Conservation (phyloP, 495 filamentous ascomycete species). For the Ramalina peruviana region DNA sequence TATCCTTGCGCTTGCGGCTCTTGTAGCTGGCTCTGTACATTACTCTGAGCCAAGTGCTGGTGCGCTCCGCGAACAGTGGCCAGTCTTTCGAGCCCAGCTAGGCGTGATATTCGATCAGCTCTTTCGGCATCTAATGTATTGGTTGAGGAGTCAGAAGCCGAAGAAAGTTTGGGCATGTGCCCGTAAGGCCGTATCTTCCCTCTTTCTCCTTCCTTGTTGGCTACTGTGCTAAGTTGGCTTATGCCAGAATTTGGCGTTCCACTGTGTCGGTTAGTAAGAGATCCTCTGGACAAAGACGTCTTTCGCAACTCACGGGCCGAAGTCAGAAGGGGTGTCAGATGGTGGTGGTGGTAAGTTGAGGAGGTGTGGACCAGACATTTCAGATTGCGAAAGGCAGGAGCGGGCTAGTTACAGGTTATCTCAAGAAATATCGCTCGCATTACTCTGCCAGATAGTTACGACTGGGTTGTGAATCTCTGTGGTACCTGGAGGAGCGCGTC, state of each 20-base stretch:
- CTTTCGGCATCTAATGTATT: slow-evolving; percentile 77
- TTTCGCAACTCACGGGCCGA: slow-evolving; percentile 59
- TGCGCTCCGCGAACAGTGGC: slow-evolving; percentile 45
- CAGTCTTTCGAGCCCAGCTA: slow-evolving; percentile 73
- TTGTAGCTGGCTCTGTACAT: slow-evolving; percentile 9
- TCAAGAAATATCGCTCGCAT: no score
- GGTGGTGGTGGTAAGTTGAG: slow-evolving; percentile 78
- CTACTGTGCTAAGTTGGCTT: slow-evolving; percentile 75
- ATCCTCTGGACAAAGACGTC: not conserved
- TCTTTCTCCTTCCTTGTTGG: slow-evolving; percentile 86
- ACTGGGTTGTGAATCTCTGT: no score
- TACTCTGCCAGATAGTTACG: no score
- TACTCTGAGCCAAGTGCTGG: slow-evolving; percentile 17
- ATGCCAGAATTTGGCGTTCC: slow-evolving; percentile 88
- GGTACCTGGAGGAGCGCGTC: no score
- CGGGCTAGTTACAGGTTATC: no score
- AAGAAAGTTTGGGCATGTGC: slow-evolving; percentile 38
- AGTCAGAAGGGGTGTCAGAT: slow-evolving; percentile 79
- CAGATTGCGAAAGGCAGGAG: not conserved
- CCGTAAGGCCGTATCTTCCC: slow-evolving; percentile 49
- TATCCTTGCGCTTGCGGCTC: slow-evolving; percentile 35
- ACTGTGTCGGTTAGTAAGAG: slow-evolving; percentile 28
- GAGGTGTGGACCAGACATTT: slow-evolving; percentile 39
- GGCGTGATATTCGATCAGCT: slow-evolving; percentile 82
- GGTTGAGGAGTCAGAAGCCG: slow-evolving; percentile 39